Evolutionary conservation across 2,329 filamentous ascomycete genomes (phyloP).

Genomic region (Lecanosticta acicola): DNA sequence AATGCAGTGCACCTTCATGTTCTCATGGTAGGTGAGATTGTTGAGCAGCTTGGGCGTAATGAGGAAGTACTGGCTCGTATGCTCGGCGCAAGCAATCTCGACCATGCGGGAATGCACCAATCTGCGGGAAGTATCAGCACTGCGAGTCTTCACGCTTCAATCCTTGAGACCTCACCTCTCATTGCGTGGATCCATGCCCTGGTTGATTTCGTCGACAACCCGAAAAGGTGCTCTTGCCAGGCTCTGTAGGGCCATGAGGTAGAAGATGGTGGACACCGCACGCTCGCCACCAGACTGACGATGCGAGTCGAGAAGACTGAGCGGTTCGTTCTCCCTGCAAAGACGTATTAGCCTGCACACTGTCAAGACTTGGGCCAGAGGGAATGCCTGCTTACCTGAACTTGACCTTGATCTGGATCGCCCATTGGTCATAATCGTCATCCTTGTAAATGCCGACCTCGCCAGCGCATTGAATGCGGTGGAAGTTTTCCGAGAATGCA

Average conservation of each 20-base stretch:
- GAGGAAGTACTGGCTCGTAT: constrained; percentile 70
- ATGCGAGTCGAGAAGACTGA: constrained; percentile 82
- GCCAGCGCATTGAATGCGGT: constrained; percentile 88
- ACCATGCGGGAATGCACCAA: constrained; percentile 99
- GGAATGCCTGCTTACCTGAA: constrained; percentile 61
- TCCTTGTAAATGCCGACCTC: constrained; percentile 85
- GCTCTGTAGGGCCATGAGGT: constrained; percentile 94
- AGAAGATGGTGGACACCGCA: constrained; percentile 96
- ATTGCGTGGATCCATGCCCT: constrained; percentile 98
- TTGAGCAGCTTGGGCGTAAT: constrained; percentile 94
- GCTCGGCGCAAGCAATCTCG: constrained; percentile 77
- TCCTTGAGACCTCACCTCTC: constrained; percentile 58
- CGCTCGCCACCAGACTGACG: constrained; percentile 95
- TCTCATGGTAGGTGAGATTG: constrained; percentile 75
- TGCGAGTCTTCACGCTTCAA: not conserved
- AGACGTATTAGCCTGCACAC: constrained; percentile 6
- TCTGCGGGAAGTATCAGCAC: constrained; percentile 13
- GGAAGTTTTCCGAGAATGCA: constrained; percentile 88
- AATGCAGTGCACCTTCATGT: constrained; percentile 93
- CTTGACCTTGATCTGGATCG: constrained; percentile 87
- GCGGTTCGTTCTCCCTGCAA: constrained; percentile 66
- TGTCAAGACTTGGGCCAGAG: not conserved
- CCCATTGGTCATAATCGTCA: constrained; percentile 85
- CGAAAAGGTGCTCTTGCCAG: constrained; percentile 93
- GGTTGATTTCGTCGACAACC: constrained; percentile 98